Evolutionary conservation across 495 filamentous ascomycete genomes (phyloP).

Genomic region (Talaromyces wortmannii): DNA sequence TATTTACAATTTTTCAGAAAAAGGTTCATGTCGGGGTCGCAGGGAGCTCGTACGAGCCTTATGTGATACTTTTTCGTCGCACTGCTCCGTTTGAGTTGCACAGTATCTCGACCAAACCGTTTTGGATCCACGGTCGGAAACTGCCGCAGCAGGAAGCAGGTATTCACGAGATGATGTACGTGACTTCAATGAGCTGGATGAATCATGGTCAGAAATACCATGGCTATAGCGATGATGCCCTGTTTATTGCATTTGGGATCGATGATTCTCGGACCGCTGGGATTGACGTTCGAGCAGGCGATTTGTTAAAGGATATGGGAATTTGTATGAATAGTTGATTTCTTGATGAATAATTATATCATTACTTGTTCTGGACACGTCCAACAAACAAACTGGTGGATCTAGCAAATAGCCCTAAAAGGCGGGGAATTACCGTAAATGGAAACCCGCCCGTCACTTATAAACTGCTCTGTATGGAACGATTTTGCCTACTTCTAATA

Average conservation of each 20-base stretch:
- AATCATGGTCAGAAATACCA: constrained; percentile 32
- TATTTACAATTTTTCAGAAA: constrained; percentile 44
- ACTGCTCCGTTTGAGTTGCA: constrained; percentile 39
- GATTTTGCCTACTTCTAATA: too few species aligned
- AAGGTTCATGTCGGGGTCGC: constrained; percentile 33
- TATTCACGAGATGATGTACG: constrained; percentile 36
- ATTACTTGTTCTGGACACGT: too few species aligned
- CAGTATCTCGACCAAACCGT: constrained; percentile 38
- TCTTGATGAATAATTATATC: too few species aligned
- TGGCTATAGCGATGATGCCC: constrained; percentile 40
- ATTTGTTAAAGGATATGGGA: constrained; percentile 33
- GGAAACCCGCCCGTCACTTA: too few species aligned
- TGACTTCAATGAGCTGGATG: constrained; percentile 48
- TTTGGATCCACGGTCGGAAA: constrained; percentile 43
- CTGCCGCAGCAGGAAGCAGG: constrained; percentile 8
- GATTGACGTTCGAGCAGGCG: constrained; percentile 39
- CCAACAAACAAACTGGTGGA: too few species aligned
- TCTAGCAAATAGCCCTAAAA: too few species aligned
- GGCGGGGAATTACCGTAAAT: too few species aligned
- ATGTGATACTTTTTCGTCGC: constrained; percentile 39
- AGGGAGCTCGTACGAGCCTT: constrained; percentile 46
- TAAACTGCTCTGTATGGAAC: too few species aligned
- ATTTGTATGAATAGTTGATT: constrained; percentile 8
- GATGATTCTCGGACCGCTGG: constrained; percentile 36
- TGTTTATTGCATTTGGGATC: constrained; percentile 42